Conservation (phyloP, 1,284 basidiomycete species). For the Ganoderma resinaceum region DNA sequence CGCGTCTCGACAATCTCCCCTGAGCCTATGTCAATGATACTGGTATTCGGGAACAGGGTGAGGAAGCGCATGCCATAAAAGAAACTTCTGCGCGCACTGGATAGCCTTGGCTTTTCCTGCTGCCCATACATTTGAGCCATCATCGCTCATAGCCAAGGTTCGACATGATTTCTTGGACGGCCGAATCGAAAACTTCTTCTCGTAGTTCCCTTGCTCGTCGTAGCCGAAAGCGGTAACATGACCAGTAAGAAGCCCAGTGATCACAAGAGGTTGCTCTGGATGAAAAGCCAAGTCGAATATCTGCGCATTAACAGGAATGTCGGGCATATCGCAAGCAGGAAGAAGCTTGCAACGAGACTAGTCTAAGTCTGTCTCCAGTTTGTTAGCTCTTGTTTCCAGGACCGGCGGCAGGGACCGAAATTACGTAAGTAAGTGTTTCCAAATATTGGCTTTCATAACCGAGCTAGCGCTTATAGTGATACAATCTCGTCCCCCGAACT, state of each 20-base stretch:
- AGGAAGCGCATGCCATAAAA: background rate
- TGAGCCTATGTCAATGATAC: conserved; percentile 73
- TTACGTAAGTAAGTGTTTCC: too few species aligned
- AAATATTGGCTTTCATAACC: too few species aligned
- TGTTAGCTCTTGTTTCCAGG: too few species aligned
- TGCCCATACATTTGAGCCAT: conserved; percentile 74
- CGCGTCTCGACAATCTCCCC: conserved; percentile 71
- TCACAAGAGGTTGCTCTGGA: conserved; percentile 73
- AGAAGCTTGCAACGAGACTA: too few species aligned
- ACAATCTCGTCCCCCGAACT: too few species aligned
- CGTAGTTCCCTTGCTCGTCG: conserved; percentile 66
- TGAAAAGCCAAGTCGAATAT: conserved; percentile 93
- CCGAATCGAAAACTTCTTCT: conserved; percentile 60
- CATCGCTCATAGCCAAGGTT: conserved; percentile 67
- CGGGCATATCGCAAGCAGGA: conserved; percentile 57
- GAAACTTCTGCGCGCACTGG: conserved; percentile 59
- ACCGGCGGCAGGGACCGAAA: too few species aligned
- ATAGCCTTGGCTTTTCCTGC: conserved; percentile 88
- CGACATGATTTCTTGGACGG: conserved; percentile 83
- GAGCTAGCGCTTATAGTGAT: too few species aligned
- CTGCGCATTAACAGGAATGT: conserved; percentile 77
- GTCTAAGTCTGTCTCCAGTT: too few species aligned
- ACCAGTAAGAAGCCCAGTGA: conserved; percentile 83
- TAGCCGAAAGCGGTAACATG: conserved; percentile 84
- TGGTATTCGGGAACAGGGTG: conserved; percentile 36